A percentile compares a stretch with the other conserved stretches of the same genome.
phyloP scores from a whole-genome alignment of 2,329 filamentous ascomycete genomes.

The Colletotrichum endophyticum region DNA sequence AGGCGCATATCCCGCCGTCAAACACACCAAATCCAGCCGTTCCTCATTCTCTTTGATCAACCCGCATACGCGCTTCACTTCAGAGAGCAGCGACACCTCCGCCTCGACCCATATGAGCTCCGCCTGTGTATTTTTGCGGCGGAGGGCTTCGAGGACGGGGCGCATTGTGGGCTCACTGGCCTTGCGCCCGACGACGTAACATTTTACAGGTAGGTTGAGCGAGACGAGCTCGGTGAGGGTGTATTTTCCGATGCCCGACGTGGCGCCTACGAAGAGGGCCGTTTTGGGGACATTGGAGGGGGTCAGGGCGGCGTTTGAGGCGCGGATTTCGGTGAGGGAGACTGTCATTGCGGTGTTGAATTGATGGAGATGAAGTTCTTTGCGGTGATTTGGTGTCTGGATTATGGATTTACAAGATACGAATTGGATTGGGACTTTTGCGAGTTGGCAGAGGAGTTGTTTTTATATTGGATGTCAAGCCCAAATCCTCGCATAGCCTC shows the following conservation, averaged over 20 bases:
- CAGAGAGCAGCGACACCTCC: conserved; percentile 49
- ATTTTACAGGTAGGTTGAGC: conserved; percentile 36
- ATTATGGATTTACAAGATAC: neutral
- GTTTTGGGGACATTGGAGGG: conserved; percentile 38
- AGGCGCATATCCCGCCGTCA: conserved; percentile 48
- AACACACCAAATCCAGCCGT: conserved; percentile 46
- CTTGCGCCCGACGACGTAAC: conserved; percentile 49
- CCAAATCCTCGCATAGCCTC: neutral
- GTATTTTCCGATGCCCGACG: conserved; percentile 48
- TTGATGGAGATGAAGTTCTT: neutral
- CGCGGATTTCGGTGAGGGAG: conserved; percentile 35
- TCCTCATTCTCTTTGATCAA: conserved; percentile 41
- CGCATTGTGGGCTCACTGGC: conserved; percentile 32
- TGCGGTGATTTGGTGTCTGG: neutral
- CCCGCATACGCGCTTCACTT: conserved; percentile 42
- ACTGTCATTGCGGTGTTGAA: conserved; percentile 32
- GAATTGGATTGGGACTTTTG: neutral
- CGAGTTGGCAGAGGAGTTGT: neutral
- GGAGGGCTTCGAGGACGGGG: conserved; percentile 40
- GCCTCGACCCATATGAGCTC: conserved; percentile 46
- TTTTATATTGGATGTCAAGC: neutral
- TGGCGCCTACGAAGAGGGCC: conserved; percentile 50
- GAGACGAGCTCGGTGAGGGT: conserved; percentile 41
- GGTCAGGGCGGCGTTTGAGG: conserved; percentile 44
- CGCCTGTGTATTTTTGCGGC: conserved; percentile 39